Evolutionary conservation across 805 yeast genomes (phyloP).

Genomic region (Yarrowia deformans): DNA sequence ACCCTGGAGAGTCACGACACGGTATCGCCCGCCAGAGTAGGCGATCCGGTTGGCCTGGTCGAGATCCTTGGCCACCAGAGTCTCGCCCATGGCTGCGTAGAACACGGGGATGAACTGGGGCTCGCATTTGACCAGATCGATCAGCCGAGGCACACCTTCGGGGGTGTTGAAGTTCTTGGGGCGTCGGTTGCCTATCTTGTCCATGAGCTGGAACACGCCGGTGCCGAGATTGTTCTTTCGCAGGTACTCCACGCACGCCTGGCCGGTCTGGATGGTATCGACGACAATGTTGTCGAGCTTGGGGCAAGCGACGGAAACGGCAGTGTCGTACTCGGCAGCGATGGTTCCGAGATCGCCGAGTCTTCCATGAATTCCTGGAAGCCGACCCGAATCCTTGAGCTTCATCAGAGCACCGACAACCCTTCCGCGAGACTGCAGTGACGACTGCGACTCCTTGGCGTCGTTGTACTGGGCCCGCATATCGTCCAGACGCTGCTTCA

Average conservation of each 20-base stretch:
- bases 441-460: constrained; percentile 65
- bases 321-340: constrained; percentile 87
- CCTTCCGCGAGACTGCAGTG: constrained; percentile 70
- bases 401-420: constrained; percentile 74
- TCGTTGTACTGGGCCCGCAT: constrained; percentile 71
- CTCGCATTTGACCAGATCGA: constrained; percentile 81
- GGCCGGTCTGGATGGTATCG: constrained; percentile 75
- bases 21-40: constrained; percentile 76
- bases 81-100: constrained; percentile 83
- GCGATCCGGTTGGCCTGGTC: constrained; percentile 88
- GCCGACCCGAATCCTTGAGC: constrained; percentile 79
- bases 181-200: constrained; percentile 67
- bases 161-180: constrained; percentile 63
- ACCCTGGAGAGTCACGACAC: constrained; percentile 94
- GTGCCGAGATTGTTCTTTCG: constrained; percentile 85
- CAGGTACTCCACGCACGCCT: constrained; percentile 79
- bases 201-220: constrained; percentile 83
- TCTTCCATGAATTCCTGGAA: constrained; percentile 86
- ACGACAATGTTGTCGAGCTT: constrained; percentile 93
- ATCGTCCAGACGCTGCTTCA: constrained; percentile 61
- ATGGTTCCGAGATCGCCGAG: constrained; percentile 92
- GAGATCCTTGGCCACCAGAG: constrained; percentile 81
- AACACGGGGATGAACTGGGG: constrained; percentile 83
- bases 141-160: constrained; percentile 75
- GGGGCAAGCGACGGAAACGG: constrained; percentile 93